Evolutionary conservation across 1,284 basidiomycete genomes (phyloP).

Genomic region (Melampsora medusae): DNA sequence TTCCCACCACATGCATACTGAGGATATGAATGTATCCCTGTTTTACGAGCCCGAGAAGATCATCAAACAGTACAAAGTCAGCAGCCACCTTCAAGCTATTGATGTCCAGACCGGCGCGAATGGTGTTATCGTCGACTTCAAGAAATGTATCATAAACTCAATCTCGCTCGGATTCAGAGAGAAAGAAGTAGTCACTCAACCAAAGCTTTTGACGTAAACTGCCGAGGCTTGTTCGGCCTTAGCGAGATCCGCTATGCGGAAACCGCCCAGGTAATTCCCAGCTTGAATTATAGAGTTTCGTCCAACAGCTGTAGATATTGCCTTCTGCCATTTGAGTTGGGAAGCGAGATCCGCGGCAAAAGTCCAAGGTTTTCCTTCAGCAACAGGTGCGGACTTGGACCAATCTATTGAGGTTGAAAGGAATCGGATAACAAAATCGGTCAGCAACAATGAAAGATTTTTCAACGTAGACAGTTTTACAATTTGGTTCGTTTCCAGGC

Average conservation of each 20-base stretch:
- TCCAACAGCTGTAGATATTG: slow-evolving; percentile 46
- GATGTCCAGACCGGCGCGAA: background rate
- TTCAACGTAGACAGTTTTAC: slow-evolving; percentile 50
- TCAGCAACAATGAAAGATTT: background rate
- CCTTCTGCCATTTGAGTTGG: slow-evolving; percentile 49
- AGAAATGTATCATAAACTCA: background rate
- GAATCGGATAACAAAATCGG: background rate
- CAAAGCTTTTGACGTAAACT: slow-evolving; percentile 20
- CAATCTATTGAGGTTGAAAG: background rate
- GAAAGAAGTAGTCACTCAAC: slow-evolving; percentile 7
- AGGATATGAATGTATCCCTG: slow-evolving; percentile 59
- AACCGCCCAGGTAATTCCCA: slow-evolving; percentile 58
- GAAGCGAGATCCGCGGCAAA: slow-evolving; percentile 55
- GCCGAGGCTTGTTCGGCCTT: slow-evolving; percentile 46
- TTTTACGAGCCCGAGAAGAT: slow-evolving; percentile 47
- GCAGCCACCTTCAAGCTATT: too few relatives aligned
- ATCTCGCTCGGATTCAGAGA: slow-evolving; percentile 45
- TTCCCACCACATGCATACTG: slow-evolving; percentile 58
- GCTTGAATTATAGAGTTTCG: slow-evolving; percentile 58
- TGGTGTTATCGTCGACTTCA: background rate
- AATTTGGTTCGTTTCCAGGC: slow-evolving; percentile 59
- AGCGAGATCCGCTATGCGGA: slow-evolving; percentile 56
- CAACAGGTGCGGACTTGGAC: slow-evolving; percentile 33
- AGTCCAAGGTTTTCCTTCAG: slow-evolving; percentile 54
- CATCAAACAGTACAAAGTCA: too few relatives aligned